Conservation (phyloP, 805 yeast species). For the Naumovozyma castellii region DNA sequence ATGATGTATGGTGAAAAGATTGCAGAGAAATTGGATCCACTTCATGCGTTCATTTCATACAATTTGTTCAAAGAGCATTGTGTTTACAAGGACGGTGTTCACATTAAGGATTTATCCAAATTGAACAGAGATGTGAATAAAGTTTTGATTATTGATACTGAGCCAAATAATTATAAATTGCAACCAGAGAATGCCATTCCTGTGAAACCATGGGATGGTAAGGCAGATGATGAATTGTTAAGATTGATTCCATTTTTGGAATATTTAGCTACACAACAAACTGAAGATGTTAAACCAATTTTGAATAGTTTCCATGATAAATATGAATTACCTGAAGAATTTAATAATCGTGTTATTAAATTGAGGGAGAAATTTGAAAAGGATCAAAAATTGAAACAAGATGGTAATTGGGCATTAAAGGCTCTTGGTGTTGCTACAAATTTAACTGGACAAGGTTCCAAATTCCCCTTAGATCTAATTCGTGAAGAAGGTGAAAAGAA, state of each 20-base stretch:
- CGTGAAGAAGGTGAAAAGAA: conserved; percentile 90
- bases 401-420: conserved; percentile 45
- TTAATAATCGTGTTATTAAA: conserved; percentile 62
- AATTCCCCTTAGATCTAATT: conserved; percentile 69
- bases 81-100: conserved; percentile 71
- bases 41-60: conserved; percentile 79
- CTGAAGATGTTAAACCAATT: conserved; percentile 84
- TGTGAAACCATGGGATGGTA: conserved; percentile 79
- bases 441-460: conserved; percentile 26
- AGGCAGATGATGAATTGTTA: conserved; percentile 68
- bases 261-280: conserved; percentile 78
- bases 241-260: conserved; percentile 86
- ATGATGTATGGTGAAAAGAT: conserved; percentile 78
- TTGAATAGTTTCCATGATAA: conserved; percentile 63
- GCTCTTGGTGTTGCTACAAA: conserved; percentile 47
- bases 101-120: conserved; percentile 80
- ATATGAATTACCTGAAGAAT: conserved; percentile 65
- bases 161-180: conserved; percentile 57
- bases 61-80: conserved; percentile 88
- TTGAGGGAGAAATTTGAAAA: conserved; percentile 63
- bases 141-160: conserved; percentile 70
- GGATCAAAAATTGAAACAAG: conserved; percentile 39
- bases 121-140: conserved; percentile 85
- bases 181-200: conserved; percentile 95
- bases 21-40: conserved; percentile 85